Conservation (phyloP, 345 rosid species). For the Mercurialis annua region DNA sequence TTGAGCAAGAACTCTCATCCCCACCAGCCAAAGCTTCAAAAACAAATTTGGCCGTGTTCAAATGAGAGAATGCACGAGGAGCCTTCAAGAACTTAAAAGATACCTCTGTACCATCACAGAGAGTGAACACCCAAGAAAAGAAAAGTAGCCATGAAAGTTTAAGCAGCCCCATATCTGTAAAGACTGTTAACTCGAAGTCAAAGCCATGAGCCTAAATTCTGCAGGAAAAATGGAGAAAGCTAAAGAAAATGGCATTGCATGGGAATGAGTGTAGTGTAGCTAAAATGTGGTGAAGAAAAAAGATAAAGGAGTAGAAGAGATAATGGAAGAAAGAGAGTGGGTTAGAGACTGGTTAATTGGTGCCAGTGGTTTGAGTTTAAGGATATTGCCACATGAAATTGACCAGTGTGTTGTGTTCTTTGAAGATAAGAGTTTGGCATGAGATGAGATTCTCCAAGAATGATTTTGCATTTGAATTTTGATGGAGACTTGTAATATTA, state of each 20-base stretch:
- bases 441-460: constrained; percentile 6
- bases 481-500: background rate
- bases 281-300: constrained; percentile 12
- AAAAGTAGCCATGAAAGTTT: constrained; percentile 36
- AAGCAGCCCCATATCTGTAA: constrained; percentile 40
- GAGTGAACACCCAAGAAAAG: constrained; percentile 38
- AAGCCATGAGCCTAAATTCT: background rate
- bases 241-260: constrained; percentile 16
- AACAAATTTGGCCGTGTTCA: constrained; percentile 59
- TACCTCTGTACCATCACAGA: constrained; percentile 34
- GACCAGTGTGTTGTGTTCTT: constrained; percentile 22
- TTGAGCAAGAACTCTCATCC: constrained; percentile 43
- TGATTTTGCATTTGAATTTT: background rate
- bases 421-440: constrained; percentile 29
- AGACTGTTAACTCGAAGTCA: constrained; percentile 9
- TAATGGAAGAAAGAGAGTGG: constrained; percentile 15
- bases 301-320: constrained; percentile 10
- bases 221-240: background rate
- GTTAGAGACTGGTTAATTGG: constrained; percentile 26
- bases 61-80: constrained; percentile 57
- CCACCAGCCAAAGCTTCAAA: constrained; percentile 52
- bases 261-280: constrained; percentile 5
- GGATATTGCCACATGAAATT: constrained; percentile 43
- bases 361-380: constrained; percentile 15
- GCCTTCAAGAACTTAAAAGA: constrained; percentile 61